Conservation (phyloP, 2,329 filamentous ascomycete species). For the Didymella glomerata region DNA sequence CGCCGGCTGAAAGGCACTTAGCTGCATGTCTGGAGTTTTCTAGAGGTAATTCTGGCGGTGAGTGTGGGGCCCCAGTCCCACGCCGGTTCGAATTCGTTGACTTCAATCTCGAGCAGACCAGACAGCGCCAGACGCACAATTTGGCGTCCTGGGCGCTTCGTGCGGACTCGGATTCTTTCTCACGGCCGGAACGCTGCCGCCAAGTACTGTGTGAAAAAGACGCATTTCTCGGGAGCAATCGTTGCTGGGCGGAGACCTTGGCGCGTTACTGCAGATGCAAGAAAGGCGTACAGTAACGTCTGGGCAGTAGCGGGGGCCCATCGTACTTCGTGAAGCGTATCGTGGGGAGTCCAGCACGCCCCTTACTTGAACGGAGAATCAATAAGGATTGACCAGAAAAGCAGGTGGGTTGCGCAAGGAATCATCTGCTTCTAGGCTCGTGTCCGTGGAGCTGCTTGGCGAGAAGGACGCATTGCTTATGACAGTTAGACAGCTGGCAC, state of each 20-base stretch:
- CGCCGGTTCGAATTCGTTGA: slow-evolving; percentile 22
- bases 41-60: slow-evolving; percentile 20
- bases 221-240: slow-evolving; percentile 17
- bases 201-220: slow-evolving; percentile 21
- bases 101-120: slow-evolving; percentile 19
- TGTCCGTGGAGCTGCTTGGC: slow-evolving; percentile 20
- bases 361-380: slow-evolving; percentile 9
- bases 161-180: slow-evolving; percentile 3
- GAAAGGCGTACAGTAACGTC: slow-evolving; percentile 16
- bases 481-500: slow-evolving; percentile 8
- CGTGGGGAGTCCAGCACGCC: neutral
- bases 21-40: slow-evolving; percentile 11
- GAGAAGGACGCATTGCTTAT: slow-evolving; percentile 12
- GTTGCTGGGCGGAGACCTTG: slow-evolving; percentile 24
- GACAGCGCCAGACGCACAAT: slow-evolving; percentile 16
- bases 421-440: slow-evolving; percentile 13
- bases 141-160: slow-evolving; percentile 23
- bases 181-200: slow-evolving; percentile 19
- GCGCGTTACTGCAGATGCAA: slow-evolving; percentile 18
- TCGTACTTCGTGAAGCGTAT: slow-evolving; percentile 19
- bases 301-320: slow-evolving; percentile 17
- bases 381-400: slow-evolving; percentile 11
- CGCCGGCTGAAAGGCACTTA: slow-evolving; percentile 16
- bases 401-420: slow-evolving; percentile 19
- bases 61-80: slow-evolving; percentile 16